phyloP scores from a whole-genome alignment of 1,284 basidiomycete genomes.

The Flammula alnicola region DNA sequence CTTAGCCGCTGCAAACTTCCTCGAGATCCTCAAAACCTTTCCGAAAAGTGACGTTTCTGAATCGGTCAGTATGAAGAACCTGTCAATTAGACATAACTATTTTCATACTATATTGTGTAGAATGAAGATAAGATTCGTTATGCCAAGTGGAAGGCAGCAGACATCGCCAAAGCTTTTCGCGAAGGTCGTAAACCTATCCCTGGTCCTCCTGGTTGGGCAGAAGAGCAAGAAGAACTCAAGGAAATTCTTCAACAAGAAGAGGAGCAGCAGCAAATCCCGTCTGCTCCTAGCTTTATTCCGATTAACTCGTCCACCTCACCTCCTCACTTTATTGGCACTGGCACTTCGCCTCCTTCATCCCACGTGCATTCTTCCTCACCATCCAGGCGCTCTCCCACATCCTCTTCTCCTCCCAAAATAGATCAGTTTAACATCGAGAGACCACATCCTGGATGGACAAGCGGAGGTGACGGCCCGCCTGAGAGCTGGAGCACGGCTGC shows the following conservation, averaged over 20 bases:
- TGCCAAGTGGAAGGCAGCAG: constrained; percentile 91
- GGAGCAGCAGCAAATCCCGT: constrained; percentile 19
- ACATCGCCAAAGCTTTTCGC: constrained; percentile 88
- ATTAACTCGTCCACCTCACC: constrained; percentile 23
- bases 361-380: constrained; percentile 14
- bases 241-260: constrained; percentile 27
- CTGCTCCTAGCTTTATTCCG: constrained; percentile 17
- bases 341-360: constrained; percentile 32
- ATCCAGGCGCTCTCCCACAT: constrained; percentile 23
- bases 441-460: constrained; percentile 12
- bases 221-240: constrained; percentile 38
- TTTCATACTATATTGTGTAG: no score
- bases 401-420: constrained; percentile 13
- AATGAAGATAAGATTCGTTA: constrained; percentile 83
- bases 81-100: no score
- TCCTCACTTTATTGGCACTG: constrained; percentile 25
- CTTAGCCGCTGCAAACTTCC: constrained; percentile 85
- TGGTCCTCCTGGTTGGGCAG: constrained; percentile 56
- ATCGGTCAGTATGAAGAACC: constrained; percentile 45
- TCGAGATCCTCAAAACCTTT: constrained; percentile 83
- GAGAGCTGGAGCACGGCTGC: constrained; percentile 68
- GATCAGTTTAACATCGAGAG: constrained; percentile 4
- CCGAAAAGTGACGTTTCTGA: constrained; percentile 59
- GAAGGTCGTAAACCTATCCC: constrained; percentile 79
- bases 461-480: constrained; percentile 45